These are phyloP conservation scores for Picea mariana DNA, from an alignment of 83 land plant species.

Conservation along the genomic window DNA sequence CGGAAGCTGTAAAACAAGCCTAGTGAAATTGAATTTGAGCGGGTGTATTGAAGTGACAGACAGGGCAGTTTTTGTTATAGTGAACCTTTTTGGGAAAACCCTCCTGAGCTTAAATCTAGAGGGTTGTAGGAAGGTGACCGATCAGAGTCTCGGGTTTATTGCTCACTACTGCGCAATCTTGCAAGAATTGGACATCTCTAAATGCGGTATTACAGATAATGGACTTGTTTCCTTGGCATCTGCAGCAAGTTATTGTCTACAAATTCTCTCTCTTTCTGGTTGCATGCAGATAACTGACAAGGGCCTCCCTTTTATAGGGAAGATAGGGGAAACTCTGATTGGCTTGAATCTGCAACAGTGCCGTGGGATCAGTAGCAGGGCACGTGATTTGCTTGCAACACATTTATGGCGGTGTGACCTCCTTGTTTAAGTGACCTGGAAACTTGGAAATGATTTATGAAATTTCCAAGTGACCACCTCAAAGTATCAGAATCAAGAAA, in stretches of 20 bases:
- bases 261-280: slow-evolving; percentile 63
- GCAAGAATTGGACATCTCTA: slow-evolving; percentile 70
- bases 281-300: slow-evolving; percentile 62
- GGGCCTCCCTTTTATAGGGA: slow-evolving; percentile 44
- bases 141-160: slow-evolving; percentile 59
- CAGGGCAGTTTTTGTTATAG: slow-evolving; percentile 41
- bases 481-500: slow-evolving; percentile 13
- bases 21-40: slow-evolving; percentile 65
- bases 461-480: neutral
- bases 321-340: slow-evolving; percentile 40
- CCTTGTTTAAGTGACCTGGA: slow-evolving; percentile 31
- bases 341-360: slow-evolving; percentile 78
- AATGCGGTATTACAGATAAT: slow-evolving; percentile 55
- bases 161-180: slow-evolving; percentile 47
- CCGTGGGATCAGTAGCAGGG: slow-evolving; percentile 42
- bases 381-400: slow-evolving; percentile 36
- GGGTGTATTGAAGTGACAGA: slow-evolving; percentile 72
- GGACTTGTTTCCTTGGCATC: slow-evolving; percentile 59
- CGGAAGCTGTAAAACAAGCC: slow-evolving; percentile 35
- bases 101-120: slow-evolving; percentile 58
- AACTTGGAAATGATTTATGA: neutral
- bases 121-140: slow-evolving; percentile 71
- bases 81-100: slow-evolving; percentile 48
- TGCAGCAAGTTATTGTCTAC: slow-evolving; percentile 30
- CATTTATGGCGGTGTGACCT: slow-evolving; percentile 71